phyloP scores from a whole-genome alignment of 805 yeast species.

The Scheffersomyces ergatensis region DNA sequence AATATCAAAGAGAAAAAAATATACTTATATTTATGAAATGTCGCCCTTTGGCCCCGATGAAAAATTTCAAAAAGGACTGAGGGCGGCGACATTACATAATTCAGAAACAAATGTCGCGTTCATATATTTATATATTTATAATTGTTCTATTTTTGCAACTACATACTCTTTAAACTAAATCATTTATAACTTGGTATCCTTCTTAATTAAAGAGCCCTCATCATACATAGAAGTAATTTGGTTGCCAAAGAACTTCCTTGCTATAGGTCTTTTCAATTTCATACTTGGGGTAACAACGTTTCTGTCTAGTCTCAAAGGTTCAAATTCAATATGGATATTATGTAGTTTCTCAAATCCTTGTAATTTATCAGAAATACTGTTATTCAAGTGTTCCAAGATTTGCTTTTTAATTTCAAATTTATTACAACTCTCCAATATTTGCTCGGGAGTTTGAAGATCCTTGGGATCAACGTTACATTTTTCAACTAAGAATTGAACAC shows the following conservation, averaged over 20 bases:
- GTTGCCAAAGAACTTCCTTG: constrained; percentile 21
- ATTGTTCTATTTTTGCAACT: too few relatives aligned
- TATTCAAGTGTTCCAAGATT: constrained; percentile 38
- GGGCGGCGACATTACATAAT: too few relatives aligned
- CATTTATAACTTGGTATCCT: neutral
- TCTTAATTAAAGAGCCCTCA: constrained; percentile 27
- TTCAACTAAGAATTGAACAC: constrained; percentile 14
- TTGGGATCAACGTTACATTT: constrained; percentile 12
- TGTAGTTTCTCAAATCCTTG: constrained; percentile 66
- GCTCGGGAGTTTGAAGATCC: constrained; percentile 14
- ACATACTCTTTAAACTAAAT: too few relatives aligned
- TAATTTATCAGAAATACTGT: constrained; percentile 26
- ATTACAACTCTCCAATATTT: constrained; percentile 24
- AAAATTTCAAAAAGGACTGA: too few relatives aligned
- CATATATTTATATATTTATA: too few relatives aligned
- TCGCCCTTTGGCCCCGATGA: too few relatives aligned
- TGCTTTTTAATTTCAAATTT: constrained; percentile 31
- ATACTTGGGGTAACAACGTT: constrained; percentile 68
- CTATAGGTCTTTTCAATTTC: constrained; percentile 44
- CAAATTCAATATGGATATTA: constrained; percentile 50
- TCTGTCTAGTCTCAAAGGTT: constrained; percentile 61
- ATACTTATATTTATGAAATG: too few relatives aligned
- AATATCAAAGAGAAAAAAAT: too few relatives aligned
- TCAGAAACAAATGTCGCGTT: too few relatives aligned
- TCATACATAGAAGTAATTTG: constrained; percentile 25